Evolutionary conservation across 73 alveolate genomes (phyloP), one percentile per base, ranked within the genome.

Genomic region (Paramecium bursaria): DNA sequence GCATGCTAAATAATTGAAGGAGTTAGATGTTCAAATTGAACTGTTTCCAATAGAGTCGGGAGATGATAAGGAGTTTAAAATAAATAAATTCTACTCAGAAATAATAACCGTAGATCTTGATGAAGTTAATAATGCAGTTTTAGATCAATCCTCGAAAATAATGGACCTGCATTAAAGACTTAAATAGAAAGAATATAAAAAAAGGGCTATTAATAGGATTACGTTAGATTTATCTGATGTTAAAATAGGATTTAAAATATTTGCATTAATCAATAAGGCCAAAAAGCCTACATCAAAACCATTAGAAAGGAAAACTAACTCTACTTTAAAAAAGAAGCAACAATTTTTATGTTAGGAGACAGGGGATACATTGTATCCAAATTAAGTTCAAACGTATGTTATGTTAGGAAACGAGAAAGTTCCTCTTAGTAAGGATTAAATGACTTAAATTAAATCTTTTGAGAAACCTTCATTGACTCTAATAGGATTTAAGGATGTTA

Each of bases 401-500:
- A 93, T 94, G 50, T 89, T 95, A 22, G 99, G 99, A 50, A 94
- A 95, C 73, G 96, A 92, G 90, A 97, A 97, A 80, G 92, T 97
- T 7, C 75, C 52, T 11, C 87, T 97, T 50, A 79, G 95, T 48
- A 92, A 94, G 67, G 95, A 88, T 50, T 98, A 96, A 75, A 92
- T 97, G 93, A 87, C 85, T 35, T 74, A 93, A 74, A 94, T 97
- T 25, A 97, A 97, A 85, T 77, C 88, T 55, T 93, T 97, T 86
- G 99, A 95, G 57, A 90, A 87, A 35, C 97, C 95, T 4, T 99
- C 99, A 5, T 91, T 97, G 97, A 95, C 90, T 54, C 85, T 97
- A 11, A 89, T 97, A 91, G 99, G 99, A 0, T 97, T 97, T 73
- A 97, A 96, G 75, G 92, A 98, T 4, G 79, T 80, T 48, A 77